Conservation (phyloP, 371 early-diverging fungal genomes). For the Syncephalastrum sp. region DNA sequence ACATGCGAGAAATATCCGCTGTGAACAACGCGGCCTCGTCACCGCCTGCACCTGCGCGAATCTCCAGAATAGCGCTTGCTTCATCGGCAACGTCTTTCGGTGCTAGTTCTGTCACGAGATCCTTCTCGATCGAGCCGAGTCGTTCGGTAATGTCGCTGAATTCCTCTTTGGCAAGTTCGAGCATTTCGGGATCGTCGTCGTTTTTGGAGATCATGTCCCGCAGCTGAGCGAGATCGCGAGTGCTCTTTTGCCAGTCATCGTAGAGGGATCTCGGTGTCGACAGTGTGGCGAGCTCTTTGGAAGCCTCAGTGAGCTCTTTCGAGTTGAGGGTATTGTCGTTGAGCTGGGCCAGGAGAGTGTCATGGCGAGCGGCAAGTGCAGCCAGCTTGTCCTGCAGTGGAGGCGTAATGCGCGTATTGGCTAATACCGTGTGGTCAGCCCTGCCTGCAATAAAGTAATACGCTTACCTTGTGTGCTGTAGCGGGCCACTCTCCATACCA, state of each 20-base stretch:
- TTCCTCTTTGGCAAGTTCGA: slow-evolving; percentile 61
- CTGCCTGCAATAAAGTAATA: too few relatives aligned
- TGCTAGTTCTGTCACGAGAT: slow-evolving; percentile 49
- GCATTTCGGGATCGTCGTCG: slow-evolving; percentile 46
- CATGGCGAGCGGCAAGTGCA: slow-evolving; percentile 33
- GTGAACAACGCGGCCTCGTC: slow-evolving; percentile 83
- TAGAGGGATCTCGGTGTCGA: slow-evolving; percentile 29
- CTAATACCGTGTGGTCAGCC: too few relatives aligned
- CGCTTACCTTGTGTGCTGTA: too few relatives aligned
- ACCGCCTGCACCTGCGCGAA: slow-evolving; percentile 83
- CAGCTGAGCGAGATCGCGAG: slow-evolving; percentile 29
- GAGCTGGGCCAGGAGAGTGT: slow-evolving; percentile 27
- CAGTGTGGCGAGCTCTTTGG: slow-evolving; percentile 34
- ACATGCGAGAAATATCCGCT: slow-evolving; percentile 75
- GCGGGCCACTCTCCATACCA: too few relatives aligned
- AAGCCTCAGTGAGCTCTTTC: slow-evolving; percentile 27
- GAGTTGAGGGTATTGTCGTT: slow-evolving; percentile 23
- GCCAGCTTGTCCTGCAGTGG: slow-evolving; percentile 28
- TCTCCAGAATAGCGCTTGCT: slow-evolving; percentile 76
- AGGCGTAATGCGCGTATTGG: slow-evolving; percentile 25
- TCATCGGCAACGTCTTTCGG: slow-evolving; percentile 70
- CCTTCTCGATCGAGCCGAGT: slow-evolving; percentile 37
- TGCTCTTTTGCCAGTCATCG: slow-evolving; percentile 35
- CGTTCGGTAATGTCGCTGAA: slow-evolving; percentile 31
- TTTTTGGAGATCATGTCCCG: slow-evolving; percentile 19